Percentiles rank a stretch among this genome's conserved stretches.
phyloP scores from a whole-genome alignment of 352 stramenopile species.

The Blastocystis sp. region DNA sequence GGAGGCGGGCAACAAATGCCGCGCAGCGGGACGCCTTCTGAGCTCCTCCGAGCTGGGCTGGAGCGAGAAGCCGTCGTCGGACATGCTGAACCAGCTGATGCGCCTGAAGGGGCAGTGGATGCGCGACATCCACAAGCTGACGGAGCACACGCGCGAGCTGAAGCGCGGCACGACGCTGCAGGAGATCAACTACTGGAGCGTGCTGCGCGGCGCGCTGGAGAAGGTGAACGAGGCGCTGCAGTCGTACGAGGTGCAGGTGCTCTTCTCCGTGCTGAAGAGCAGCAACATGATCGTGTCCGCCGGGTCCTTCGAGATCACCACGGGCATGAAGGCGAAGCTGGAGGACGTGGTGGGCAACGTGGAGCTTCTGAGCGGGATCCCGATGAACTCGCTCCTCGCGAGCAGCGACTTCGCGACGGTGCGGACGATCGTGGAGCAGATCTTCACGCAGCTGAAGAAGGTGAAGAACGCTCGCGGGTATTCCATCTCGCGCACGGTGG shows the following conservation, averaged over 20 bases:
- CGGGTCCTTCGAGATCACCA: constrained; percentile 87
- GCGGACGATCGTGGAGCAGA: constrained; percentile 66
- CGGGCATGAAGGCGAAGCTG: constrained; percentile 83
- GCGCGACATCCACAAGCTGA: constrained; percentile 92
- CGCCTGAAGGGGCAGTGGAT: constrained; percentile 84
- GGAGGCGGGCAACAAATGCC: constrained; percentile 79
- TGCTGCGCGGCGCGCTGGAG: constrained; percentile 86
- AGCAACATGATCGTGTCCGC: constrained; percentile 88
- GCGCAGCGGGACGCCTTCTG: constrained; percentile 74
- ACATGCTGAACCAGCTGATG: constrained; percentile 77
- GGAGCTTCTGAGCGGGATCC: constrained; percentile 87
- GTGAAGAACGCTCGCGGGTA: constrained; percentile 87
- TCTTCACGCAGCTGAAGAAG: constrained; percentile 84
- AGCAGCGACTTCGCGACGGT: constrained; percentile 55
- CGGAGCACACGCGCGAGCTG: constrained; percentile 81
- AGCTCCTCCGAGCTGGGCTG: constrained; percentile 75
- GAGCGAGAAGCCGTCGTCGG: constrained; percentile 75
- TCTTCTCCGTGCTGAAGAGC: constrained; percentile 86
- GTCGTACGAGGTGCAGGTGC: constrained; percentile 88
- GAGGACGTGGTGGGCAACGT: constrained; percentile 88
- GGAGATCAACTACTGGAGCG: constrained; percentile 93
- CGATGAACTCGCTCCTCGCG: constrained; percentile 88
- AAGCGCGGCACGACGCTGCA: constrained; percentile 86
- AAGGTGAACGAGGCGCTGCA: constrained; percentile 80
- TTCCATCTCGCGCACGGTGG: constrained; percentile 71